A percentile compares a stretch with the other conserved stretches of the same genome.
Conservation (phyloP, 202 grass and related monocot genomes). For the Miscanthus sacchariflorus region DNA sequence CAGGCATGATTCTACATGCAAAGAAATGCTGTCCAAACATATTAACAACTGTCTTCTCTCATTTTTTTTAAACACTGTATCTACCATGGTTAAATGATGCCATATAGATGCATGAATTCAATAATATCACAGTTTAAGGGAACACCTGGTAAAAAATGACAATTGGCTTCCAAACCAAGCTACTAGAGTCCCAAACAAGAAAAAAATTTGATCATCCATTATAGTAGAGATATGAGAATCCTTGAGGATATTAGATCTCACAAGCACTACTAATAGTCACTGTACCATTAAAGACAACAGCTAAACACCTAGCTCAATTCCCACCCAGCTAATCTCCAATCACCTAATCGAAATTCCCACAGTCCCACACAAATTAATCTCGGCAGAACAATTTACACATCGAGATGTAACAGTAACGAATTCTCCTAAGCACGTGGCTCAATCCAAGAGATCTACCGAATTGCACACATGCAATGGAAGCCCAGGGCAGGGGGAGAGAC, state of each 20-base stretch:
- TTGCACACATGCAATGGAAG: neutral
- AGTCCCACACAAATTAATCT: neutral
- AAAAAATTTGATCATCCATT: neutral
- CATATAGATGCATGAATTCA: neutral
- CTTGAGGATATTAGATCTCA: neutral
- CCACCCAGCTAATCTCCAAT: neutral
- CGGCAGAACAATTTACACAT: neutral
- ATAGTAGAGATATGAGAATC: neutral
- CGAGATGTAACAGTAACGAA: neutral
- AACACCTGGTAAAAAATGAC: neutral
- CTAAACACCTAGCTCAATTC: neutral
- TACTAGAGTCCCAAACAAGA: neutral
- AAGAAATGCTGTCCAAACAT: neutral
- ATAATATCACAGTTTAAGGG: neutral
- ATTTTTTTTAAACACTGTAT: neutral
- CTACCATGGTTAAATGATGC: neutral
- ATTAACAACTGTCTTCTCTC: neutral
- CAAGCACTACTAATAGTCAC: neutral
- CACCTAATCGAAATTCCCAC: neutral
- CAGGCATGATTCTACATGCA: neutral
- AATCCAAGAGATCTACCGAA: constrained; percentile 28
- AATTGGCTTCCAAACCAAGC: neutral
- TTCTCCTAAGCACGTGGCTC: neutral
- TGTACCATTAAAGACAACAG: neutral
- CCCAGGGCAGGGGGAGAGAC: neutral